Base-by-base conservation (phyloP, 805 yeast genomes). In the Sporopachydermia quercuum region DNA sequence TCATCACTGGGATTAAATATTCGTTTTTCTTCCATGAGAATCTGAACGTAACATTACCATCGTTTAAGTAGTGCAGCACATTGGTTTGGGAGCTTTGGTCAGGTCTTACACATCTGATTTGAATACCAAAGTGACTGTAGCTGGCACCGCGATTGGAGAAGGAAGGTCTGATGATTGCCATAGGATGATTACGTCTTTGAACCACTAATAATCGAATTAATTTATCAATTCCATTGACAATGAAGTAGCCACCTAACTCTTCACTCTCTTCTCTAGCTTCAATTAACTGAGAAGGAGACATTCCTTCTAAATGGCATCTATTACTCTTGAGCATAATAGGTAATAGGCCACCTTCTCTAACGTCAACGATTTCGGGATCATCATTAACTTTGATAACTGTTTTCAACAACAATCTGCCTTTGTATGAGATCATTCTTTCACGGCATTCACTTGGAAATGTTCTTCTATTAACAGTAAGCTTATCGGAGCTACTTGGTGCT, bases 81-180 rank as follows among this genome's bases (percentile, higher is more conserved):
- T 89, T 91, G 3, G 97, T 86, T 62, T 87, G 96, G 15, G 98
- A 87, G 15, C 96, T 82, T 65, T 91, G 97, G 61, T 91, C 98
- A 3, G 94, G 94, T 56, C 98, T 76, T 2, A 86, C 96, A 45
- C 80, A 75, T 63, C 98, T 76, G 45, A 91, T 80, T 65, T 87
- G 96, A 45, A 91, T 76, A 77, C 98, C 98, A 50, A 62, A 91
- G 44, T 77, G 76, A 34, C 95, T 67, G 62, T 91, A 91, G 4
- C 84, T 62, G 4, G 89, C 80, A 53, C 98, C 98, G 70, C 98
- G 79, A 63, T 86, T 86, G 39, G 78, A 79, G 55, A 89, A 91
- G 6, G 94, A 82, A 23, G 95, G 93, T 65, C 98, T 84, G 43
- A 86, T 79, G 52, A 91, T 76, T 8, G 97, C 97, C 96, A 91